Evolutionary conservation across 129 eudicot genomes (phyloP).

Genomic region (Oenanthe sinensis): DNA sequence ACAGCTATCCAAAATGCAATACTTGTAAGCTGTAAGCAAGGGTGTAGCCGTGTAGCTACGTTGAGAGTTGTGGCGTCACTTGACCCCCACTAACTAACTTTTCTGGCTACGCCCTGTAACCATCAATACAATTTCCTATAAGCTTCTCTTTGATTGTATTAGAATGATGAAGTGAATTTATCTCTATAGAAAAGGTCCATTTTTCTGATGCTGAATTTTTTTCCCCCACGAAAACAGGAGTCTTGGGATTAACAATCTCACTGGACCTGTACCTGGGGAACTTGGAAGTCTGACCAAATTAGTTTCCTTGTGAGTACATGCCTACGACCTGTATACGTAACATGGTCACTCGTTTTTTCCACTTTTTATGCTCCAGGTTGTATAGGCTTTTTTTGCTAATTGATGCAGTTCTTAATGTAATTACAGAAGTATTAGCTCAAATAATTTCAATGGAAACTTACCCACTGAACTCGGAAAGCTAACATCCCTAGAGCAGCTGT

Average conservation of each 20-base stretch:
- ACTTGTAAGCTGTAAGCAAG: conserved; percentile 27
- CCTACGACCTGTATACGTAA: neutral
- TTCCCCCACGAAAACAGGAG: conserved; percentile 33
- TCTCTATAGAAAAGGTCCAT: neutral
- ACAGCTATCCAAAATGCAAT: conserved; percentile 46
- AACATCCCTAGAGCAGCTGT: conserved; percentile 58
- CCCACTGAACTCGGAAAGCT: conserved; percentile 50
- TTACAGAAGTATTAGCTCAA: conserved; percentile 60
- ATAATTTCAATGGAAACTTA: conserved; percentile 47
- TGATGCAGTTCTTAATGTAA: neutral
- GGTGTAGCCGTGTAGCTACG: neutral
- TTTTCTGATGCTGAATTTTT: neutral
- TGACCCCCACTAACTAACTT: neutral
- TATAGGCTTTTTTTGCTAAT: neutral
- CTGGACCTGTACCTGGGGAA: conserved; percentile 49
- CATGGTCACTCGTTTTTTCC: neutral
- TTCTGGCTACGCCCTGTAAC: conserved; percentile 9
- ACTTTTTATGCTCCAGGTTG: neutral
- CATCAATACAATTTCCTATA: conserved; percentile 2
- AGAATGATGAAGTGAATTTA: neutral
- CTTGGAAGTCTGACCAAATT: conserved; percentile 54
- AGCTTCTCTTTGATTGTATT: neutral
- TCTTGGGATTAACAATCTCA: conserved; percentile 63
- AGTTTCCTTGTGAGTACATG: conserved; percentile 47
- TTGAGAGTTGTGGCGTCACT: neutral